Evolutionary conservation across 2,329 filamentous ascomycete species (phyloP), one percentile per base, ranked within the genome.

Genomic region (Albifimbria verrucaria): DNA sequence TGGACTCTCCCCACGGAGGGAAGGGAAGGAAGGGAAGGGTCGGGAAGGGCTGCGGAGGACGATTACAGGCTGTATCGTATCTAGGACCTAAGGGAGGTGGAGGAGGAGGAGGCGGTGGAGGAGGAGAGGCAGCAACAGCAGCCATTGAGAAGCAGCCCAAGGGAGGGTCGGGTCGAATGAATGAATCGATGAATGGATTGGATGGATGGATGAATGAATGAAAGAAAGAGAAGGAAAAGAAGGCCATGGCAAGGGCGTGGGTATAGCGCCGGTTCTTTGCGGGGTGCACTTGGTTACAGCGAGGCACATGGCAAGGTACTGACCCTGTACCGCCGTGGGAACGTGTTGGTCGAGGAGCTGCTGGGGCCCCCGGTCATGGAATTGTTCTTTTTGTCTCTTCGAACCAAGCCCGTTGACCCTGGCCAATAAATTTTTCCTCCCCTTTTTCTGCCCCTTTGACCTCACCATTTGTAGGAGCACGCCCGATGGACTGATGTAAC

Each of bases 321-420:
- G 48, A 52, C 52, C 53, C 50, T 43, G 48, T 53, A 59, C 58
- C 51, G 53, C 48, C 52, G 46, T 51, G 20, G 52, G 50, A 54
- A 45, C 32, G 51, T 49, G 49, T 18, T 44, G 48, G 48, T 47
- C 47, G 18, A 44, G 36, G 41, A 28, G 45, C 49, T 48, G 48
- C 47, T 41, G 32, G n/a, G n/a, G 49, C 49, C 59, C 60, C 59
- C 52, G 56, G 62, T 56, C 58, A 48, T 64, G 48, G 62, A 64
- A 64, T 64, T 64, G 62, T 64, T 64, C 57, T 63, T 64, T 62
- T 62, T 61, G 55, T 47, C 50, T 28, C 55, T 12, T 39, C 32
- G 15, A 12, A n/a, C 32, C 32, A 39, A 17, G 32, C 32, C 32
- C 5, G 32, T 12, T 4, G 18, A n/a, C 32, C 32, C 32, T 39